Evolutionary conservation across 129 eudicot species (phyloP), one percentile per base, ranked within the genome.

Genomic region (Lactuca saligna): DNA sequence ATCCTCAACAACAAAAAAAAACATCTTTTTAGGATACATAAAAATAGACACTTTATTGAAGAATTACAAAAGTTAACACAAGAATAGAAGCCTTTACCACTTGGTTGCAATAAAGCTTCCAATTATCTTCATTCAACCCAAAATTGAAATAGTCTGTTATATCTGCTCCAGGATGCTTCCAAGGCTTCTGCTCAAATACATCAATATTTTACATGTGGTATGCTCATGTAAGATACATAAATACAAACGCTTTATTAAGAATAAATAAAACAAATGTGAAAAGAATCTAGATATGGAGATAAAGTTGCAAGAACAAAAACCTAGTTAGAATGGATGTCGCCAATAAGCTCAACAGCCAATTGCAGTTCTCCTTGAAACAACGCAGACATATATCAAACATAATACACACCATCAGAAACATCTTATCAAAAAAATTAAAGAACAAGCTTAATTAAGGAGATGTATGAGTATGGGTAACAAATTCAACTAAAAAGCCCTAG

Each of bases 91-190:
- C 37, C 50, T 63, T 70, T 82, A 86, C 94, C 94, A 90, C 63
- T 65, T 61, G 72, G 51, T 84, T 82, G 81, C 97, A 84, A 76
- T 82, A 90, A 38, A 61, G 63, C 69, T 72, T 90, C 97, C 97
- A 90, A 54, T 76, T 79, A 61, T 82, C 81, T 73, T 90, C 97
- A 61, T 86, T 80, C 55, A 90, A 80, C 59, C 86, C 94, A 78
- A 80, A 90, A 77, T 86, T 90, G 72, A 90, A 90, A 68, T 68
- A 90, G 75, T 90, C 91, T 59, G 97, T 82, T 38, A 84, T 57
- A 75, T 90, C 88, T 49, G 74, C 81, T 34, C 76, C 91, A 8
- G 88, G 80, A 72, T 68, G 78, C 63, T 83, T 82, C 97, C 97
- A 90, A 61, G 80, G 82, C 77, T 86, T 90, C 50, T 59, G 73